Percentiles rank a stretch among this genome's conserved stretches.
Evolutionary conservation across 2,329 filamentous ascomycete genomes (phyloP).

Genomic region (Xylaria sp.): DNA sequence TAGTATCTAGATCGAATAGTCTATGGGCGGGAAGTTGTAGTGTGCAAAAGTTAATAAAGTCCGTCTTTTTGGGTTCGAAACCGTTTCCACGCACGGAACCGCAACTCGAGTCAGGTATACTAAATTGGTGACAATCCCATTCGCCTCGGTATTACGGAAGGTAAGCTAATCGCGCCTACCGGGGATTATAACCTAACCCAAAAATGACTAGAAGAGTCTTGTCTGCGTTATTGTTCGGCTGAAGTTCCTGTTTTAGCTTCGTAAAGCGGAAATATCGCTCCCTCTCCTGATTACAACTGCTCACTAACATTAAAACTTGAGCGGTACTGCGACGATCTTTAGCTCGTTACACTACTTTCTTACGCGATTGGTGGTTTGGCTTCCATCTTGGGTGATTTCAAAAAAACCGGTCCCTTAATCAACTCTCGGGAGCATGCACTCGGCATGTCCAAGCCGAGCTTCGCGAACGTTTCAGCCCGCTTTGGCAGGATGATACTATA

Average conservation of each 20-base stretch:
- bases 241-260: slow-evolving; percentile 28
- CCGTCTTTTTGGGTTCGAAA: background rate
- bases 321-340: background rate
- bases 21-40: background rate
- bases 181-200: background rate
- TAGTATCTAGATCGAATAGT: background rate
- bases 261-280: slow-evolving; percentile 32
- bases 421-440: background rate
- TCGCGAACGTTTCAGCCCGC: background rate
- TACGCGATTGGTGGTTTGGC: background rate
- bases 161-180: background rate
- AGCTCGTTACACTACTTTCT: background rate
- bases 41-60: background rate
- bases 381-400: background rate
- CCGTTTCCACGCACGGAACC: background rate
- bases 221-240: slow-evolving; percentile 4
- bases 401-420: too few species aligned
- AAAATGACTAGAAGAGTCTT: background rate
- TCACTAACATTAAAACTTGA: background rate
- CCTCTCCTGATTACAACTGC: slow-evolving; percentile 20
- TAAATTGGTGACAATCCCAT: too few species aligned
- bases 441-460: background rate
- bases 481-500: background rate
- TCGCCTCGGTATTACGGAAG: background rate
- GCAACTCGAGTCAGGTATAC: background rate